Evolutionary conservation across 1,284 basidiomycete species (phyloP), one percentile per base, ranked within the genome.

Genomic region (Pholiota adiposa): DNA sequence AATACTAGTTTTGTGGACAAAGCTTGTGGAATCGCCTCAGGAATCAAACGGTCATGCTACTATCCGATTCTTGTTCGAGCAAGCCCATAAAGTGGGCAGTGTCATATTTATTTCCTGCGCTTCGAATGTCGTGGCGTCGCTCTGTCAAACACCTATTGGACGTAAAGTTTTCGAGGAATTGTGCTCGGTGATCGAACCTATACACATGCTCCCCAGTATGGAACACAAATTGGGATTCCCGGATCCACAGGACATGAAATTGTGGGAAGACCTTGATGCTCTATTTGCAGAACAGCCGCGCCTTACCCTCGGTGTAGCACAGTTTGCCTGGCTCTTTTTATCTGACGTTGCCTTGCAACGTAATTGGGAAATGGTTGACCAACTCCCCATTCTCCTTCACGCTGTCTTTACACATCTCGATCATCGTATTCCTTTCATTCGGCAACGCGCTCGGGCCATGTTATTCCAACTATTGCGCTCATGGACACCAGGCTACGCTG

Each of bases 251-350:
- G 89, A 92, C 44, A 79, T 90, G 64, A 87, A 89, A 56, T 69
- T 90, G 4, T 90, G 89, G 89, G 84, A 89, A 51, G 82, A 90
- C 69, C 81, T 93, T 29, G 88, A 89, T 65, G 83, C 85, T 9
- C 70, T 92, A n/a, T 92, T 93, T 67, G 63, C 58, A 4, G 88
- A 87, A 58, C 83, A 90, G 59, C 90, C 90, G 7, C 79, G 86
- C 19, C 74, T 89, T 58, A 71, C 88, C 60, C 74, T 97, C 44
- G 88, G 87, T 16, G 86, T 92, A 0, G 94, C 93, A 1, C 95
- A 97, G 70, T 92, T 94, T 68, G 94, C 95, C 0, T 83, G 96
- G 72, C 79, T 96, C 5, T 95, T 96, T 69, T 82, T 97, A 23
- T 88, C 90, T 0, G 93, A 96, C 66, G 84, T 94, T 33, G 85